These are phyloP conservation scores for Wakefieldia striispora DNA, from an alignment of 768 basidiomycete genomes.

Conservation along the genomic window DNA sequence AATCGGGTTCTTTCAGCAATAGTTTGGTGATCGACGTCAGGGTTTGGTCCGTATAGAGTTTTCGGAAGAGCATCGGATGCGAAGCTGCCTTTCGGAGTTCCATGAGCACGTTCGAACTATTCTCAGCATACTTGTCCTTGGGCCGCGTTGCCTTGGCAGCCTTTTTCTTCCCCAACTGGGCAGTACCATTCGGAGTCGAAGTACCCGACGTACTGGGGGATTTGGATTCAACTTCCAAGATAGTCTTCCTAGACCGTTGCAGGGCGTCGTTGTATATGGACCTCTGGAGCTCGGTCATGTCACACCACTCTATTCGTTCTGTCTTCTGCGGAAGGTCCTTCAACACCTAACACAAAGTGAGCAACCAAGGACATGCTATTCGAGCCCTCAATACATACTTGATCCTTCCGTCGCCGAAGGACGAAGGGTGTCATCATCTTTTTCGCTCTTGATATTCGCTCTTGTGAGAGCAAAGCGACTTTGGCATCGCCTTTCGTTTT, in stretches of 20 bases:
- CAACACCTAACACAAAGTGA: conserved; percentile 58
- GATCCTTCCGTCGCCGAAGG: conserved; percentile 93
- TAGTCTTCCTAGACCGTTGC: conserved; percentile 78
- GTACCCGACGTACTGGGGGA: conserved; percentile 31
- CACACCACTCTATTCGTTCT: conserved; percentile 94
- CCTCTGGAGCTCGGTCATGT: conserved; percentile 81
- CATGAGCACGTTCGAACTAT: conserved; percentile 93
- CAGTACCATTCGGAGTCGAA: conserved; percentile 26
- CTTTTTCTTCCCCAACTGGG: conserved; percentile 31
- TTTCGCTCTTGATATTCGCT: conserved; percentile 92
- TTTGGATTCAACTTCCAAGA: conserved; percentile 46
- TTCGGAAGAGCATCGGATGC: conserved; percentile 95
- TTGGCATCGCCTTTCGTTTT: conserved; percentile 94
- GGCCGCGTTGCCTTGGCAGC: conserved; percentile 36
- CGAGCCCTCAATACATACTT: conserved; percentile 45
- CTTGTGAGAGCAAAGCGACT: conserved; percentile 83
- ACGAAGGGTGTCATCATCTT: conserved; percentile 99
- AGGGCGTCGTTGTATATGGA: conserved; percentile 85
- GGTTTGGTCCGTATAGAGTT: conserved; percentile 72
- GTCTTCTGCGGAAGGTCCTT: conserved; percentile 90
- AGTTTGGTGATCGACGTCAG: conserved; percentile 75
- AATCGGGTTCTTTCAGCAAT: conserved; percentile 89
- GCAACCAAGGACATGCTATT: not conserved
- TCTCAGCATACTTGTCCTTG: conserved; percentile 77
- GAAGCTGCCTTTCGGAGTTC: conserved; percentile 94